Evolutionary conservation across 768 basidiomycete species (phyloP), one percentile per base, ranked within the genome.

Genomic region (Cystobasidium onofrii): DNA sequence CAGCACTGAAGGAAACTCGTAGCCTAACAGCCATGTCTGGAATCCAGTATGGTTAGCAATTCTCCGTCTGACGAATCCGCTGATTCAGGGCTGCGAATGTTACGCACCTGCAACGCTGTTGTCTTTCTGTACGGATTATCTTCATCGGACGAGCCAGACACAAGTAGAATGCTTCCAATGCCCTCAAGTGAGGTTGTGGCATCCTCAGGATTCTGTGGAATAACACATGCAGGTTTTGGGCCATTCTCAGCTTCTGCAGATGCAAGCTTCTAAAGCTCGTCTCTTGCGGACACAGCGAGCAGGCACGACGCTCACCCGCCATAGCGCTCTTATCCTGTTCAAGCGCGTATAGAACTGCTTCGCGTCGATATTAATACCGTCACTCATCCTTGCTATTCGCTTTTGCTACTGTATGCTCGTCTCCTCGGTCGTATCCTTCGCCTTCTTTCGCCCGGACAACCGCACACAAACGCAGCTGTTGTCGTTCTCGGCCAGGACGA

Each of bases 21-120:
- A 98, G 17, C 94, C 95, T 44, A 98, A 86, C 20, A 99, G 84
- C 91, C 93, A 96, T 80, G 93, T 94, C 95, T 96, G 77, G 29
- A 76, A 29, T 62, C 43, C 17, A 62, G 13, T 27, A 61, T 33
- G 41, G 73, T 63, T 60, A 34, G 62, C 33, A 78, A 23, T 46
- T 66, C 44, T 41, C 17, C 25, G 41, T n/a, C 12, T 41, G 25
- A 36, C 23, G 9, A 1, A 25, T 15, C 34, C 4, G 13, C 39
- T 27, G 7, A 13, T 31, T 4, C 31, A 36, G 41, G 25, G 23
- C 12, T 25, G 1, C 27, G 27, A 27, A 9, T 7, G 12, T 29
- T 43, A 80, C 86, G 74, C 75, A 92, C 95, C 84, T 98, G 95
- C 74, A 97, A 86, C 46, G 91, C 92, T 29, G 90, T 90, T 13